Conservation (phyloP, 805 yeast genomes). For the Jamesozyma jinghongensis region DNA sequence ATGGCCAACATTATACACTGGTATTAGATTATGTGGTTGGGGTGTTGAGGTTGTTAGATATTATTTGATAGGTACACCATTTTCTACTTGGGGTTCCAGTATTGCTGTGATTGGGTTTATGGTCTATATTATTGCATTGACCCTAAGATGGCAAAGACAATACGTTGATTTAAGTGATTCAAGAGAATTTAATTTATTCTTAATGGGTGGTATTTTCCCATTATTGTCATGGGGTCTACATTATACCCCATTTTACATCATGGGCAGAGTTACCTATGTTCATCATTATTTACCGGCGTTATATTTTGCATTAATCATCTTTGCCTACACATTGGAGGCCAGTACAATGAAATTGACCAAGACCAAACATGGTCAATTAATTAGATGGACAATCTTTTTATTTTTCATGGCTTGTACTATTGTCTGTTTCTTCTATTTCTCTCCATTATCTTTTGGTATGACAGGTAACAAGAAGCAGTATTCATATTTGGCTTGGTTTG, state of each 20-base stretch:
- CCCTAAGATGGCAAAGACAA: conserved; percentile 81
- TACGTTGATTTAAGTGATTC: conserved; percentile 46
- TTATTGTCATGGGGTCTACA: conserved; percentile 77
- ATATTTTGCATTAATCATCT: conserved; percentile 59
- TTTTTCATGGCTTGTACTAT: conserved; percentile 36
- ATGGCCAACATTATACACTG: conserved; percentile 73
- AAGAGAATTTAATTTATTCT: conserved; percentile 40
- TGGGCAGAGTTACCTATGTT: conserved; percentile 81
- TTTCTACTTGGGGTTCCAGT: conserved; percentile 69
- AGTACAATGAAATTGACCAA: conserved; percentile 28
- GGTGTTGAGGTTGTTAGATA: conserved; percentile 53
- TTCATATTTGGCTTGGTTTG: conserved; percentile 40
- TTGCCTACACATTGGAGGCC: conserved; percentile 45
- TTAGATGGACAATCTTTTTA: conserved; percentile 32
- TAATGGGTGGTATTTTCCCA: conserved; percentile 71
- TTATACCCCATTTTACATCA: conserved; percentile 62
- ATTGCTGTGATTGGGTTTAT: conserved; percentile 51
- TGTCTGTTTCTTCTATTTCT: conserved; percentile 49
- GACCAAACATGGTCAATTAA: conserved; percentile 18
- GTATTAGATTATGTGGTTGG: conserved; percentile 77
- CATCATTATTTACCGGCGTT: conserved; percentile 82
- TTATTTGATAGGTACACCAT: conserved; percentile 68
- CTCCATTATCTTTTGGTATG: conserved; percentile 64
- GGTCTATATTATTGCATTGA: conserved; percentile 34
- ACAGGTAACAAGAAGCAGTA: conserved; percentile 36